Percentiles rank a stretch among this genome's conserved stretches.
These are phyloP conservation scores for Penicillium sp. DNA, from an alignment of 2,329 filamentous ascomycete genomes.

Conservation along the genomic window DNA sequence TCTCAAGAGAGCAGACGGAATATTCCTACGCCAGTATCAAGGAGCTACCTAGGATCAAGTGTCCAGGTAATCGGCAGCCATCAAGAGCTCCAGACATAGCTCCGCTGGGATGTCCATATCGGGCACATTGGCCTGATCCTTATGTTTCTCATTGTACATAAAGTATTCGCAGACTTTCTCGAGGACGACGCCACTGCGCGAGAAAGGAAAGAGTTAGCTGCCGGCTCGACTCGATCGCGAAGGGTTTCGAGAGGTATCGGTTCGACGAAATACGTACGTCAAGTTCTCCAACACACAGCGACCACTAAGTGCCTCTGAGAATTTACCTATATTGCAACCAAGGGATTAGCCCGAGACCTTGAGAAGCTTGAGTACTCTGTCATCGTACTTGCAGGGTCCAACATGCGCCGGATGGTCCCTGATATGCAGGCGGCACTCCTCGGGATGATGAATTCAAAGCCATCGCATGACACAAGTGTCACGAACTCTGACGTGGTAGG, in stretches of 20 bases:
- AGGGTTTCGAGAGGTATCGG: background rate
- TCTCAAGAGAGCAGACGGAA: background rate
- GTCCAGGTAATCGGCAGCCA: conserved; percentile 71
- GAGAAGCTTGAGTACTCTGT: background rate
- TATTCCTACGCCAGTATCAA: background rate
- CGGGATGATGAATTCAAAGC: conserved; percentile 68
- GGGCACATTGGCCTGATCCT: conserved; percentile 64
- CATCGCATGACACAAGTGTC: conserved; percentile 68
- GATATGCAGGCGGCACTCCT: conserved; percentile 67
- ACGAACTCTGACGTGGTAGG: conserved; percentile 60
- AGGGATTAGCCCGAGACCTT: conserved; percentile 1
- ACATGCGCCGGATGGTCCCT: conserved; percentile 67
- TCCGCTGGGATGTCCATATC: conserved; percentile 72
- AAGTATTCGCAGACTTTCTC: conserved; percentile 75
- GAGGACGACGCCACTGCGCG: conserved; percentile 62
- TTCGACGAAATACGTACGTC: conserved; percentile 52
- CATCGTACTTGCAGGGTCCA: conserved; percentile 64
- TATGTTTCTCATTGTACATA: conserved; percentile 71
- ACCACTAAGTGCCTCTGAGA: conserved; percentile 65
- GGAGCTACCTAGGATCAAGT: conserved; percentile 42
- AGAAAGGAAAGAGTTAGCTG: conserved; percentile 13
- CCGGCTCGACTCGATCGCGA: background rate
- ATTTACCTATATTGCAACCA: conserved; percentile 56
- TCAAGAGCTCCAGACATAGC: conserved; percentile 68
- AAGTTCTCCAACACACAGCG: conserved; percentile 66